Evolutionary conservation across 176 grass and related monocot genomes (phyloP).

Genomic region (Chloris gayana): DNA sequence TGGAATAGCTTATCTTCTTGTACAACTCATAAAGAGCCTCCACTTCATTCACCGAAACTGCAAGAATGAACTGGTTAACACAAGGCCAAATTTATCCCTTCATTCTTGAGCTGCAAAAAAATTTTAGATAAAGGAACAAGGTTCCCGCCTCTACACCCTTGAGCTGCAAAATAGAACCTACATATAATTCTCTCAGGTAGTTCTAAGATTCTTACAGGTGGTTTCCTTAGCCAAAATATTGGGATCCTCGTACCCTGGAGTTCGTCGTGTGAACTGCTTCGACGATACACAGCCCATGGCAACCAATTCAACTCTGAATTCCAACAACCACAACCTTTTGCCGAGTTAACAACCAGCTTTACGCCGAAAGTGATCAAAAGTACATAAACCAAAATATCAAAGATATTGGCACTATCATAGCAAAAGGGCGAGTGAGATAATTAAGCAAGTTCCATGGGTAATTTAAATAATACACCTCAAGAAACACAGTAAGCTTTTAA

Average conservation of each 20-base stretch:
- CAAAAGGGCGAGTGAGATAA: not conserved
- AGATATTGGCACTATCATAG: not conserved
- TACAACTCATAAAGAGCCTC: slow-evolving; percentile 81
- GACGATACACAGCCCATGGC: slow-evolving; percentile 65
- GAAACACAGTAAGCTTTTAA: not conserved
- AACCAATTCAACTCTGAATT: not conserved
- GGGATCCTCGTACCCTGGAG: slow-evolving; percentile 53
- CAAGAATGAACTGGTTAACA: slow-evolving; percentile 1
- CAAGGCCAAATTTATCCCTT: not conserved
- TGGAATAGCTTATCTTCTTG: slow-evolving; percentile 80
- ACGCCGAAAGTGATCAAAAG: slow-evolving; percentile 4
- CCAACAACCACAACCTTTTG: not conserved
- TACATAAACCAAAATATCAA: slow-evolving; percentile 16
- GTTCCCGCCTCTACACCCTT: too few relatives aligned
- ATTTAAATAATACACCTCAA: not conserved
- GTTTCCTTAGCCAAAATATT: slow-evolving; percentile 61
- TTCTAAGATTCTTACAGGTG: slow-evolving; percentile 54
- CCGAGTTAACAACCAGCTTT: not conserved
- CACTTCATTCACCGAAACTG: slow-evolving; percentile 81
- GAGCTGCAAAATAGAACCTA: not conserved
- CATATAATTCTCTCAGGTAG: not conserved
- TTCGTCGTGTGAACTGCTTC: slow-evolving; percentile 42
- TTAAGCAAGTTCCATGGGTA: not conserved
- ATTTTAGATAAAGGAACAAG: too few relatives aligned
- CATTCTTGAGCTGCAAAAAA: not conserved